phyloP scores from a whole-genome alignment of 2,329 filamentous ascomycete species.

The Hansfordia pulvinata region DNA sequence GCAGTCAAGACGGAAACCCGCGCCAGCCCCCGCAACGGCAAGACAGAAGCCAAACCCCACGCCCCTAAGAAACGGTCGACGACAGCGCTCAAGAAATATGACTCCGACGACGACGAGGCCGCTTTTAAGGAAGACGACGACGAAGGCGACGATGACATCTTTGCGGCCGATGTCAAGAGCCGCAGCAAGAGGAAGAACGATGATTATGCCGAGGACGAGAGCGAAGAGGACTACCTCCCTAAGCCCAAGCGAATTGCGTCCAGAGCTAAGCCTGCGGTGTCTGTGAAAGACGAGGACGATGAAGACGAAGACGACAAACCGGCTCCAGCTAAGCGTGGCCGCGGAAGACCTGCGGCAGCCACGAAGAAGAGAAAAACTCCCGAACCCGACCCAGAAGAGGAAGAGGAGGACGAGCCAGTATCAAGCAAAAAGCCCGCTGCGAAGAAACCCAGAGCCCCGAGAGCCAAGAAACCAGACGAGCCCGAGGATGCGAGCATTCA shows the following conservation, averaged over 20 bases:
- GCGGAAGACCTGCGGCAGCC: slow-evolving; percentile 5
- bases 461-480: slow-evolving; percentile 50
- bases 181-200: slow-evolving; percentile 57
- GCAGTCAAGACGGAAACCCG: slow-evolving; percentile 10
- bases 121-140: slow-evolving; percentile 52
- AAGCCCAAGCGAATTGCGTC: slow-evolving; percentile 44
- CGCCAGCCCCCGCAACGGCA: slow-evolving; percentile 36
- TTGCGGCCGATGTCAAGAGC: slow-evolving; percentile 57
- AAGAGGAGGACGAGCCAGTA: slow-evolving; percentile 31
- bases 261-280: slow-evolving; percentile 22
- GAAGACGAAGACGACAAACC: slow-evolving; percentile 6
- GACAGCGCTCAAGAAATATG: slow-evolving; percentile 24
- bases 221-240: slow-evolving; percentile 54
- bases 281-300: slow-evolving; percentile 17
- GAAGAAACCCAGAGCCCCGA: slow-evolving; percentile 43
- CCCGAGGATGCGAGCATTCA: slow-evolving; percentile 61
- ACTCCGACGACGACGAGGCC: slow-evolving; percentile 36
- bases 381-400: slow-evolving; percentile 39
- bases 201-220: slow-evolving; percentile 60
- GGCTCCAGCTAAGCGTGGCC: slow-evolving; percentile 5
- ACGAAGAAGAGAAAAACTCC: slow-evolving; percentile 46
- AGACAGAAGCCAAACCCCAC: slow-evolving; percentile 14
- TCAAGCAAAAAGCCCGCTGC: slow-evolving; percentile 38
- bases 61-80: slow-evolving; percentile 27
- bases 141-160: slow-evolving; percentile 71